phyloP scores from a whole-genome alignment of 2,329 filamentous ascomycete genomes.

The Geosmithia flava region DNA sequence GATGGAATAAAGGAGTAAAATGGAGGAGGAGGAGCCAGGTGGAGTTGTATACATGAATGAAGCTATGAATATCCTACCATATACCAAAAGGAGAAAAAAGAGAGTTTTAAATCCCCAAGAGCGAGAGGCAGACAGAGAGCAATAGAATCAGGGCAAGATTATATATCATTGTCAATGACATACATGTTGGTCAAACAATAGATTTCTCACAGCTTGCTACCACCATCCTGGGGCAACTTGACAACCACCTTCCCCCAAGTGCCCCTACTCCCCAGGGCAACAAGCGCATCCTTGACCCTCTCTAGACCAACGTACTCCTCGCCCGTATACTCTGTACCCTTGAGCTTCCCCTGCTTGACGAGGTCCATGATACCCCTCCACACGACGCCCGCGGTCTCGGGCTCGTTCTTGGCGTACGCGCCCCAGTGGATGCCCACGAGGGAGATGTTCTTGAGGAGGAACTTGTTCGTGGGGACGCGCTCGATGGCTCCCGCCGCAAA shows the following conservation, averaged over 20 bases:
- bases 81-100: too few relatives aligned
- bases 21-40: too few relatives aligned
- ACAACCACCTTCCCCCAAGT: constrained; percentile 97
- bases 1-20: constrained; percentile 1
- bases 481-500: constrained; percentile 71
- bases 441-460: constrained; percentile 85
- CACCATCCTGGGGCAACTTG: constrained; percentile 59
- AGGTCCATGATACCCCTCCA: constrained; percentile 76
- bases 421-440: constrained; percentile 91
- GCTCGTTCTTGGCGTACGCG: constrained; percentile 63
- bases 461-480: constrained; percentile 85
- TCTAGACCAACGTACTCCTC: constrained; percentile 75
- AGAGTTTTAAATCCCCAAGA: too few relatives aligned
- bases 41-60: too few relatives aligned
- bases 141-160: too few relatives aligned
- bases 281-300: constrained; percentile 61
- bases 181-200: neutral
- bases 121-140: too few relatives aligned
- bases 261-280: constrained; percentile 64
- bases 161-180: too few relatives aligned
- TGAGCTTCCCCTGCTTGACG: constrained; percentile 67
- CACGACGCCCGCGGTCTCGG: constrained; percentile 54
- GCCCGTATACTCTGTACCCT: constrained; percentile 71
- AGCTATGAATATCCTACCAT: constrained; percentile 4
- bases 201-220: constrained; percentile 36